Evolutionary conservation across 164 flowering plant species (phyloP), one percentile per base, ranked within the genome.

Genomic region (Euptelea pleiosperma): DNA sequence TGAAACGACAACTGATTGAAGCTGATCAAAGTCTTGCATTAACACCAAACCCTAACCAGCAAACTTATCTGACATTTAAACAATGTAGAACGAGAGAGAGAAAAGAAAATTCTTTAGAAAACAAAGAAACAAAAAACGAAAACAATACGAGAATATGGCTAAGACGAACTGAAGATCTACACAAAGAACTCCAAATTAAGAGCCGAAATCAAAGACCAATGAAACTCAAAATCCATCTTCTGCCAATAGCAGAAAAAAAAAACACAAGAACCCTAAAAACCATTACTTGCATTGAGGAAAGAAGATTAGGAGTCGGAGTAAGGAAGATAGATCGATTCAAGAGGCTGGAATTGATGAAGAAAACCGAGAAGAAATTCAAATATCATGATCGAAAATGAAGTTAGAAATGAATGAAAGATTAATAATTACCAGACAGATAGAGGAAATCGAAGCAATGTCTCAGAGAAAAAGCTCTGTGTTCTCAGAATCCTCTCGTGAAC

Each of bases 1-100:
- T 37, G 1, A 25, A 30, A 50, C 28, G 36, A 11, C 5, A 40
- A 54, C 44, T 36, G 43, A 39, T 54, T 22, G 5, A 10, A 37
- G 45, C 31, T n/a, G 5, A 21, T 4, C n/a, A 33, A 34, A 33
- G n/a, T 11, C 21, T 3, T 19, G n/a, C 7, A 26, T 4, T 10
- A 34, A 24, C 30, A 22, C 22, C 39, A 34, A 52, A 52, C 41
- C 56, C 56, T 51, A 35, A 33, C 14, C 25, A 52, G 3, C 2
- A 35, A 35, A 34, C 56, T 22, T 25, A 21, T 3, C 55, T 33
- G 7, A 52, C 31, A 46, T 11, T 15, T 25, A 24, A 21, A 15
- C 5, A 50, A n/a, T 50, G 24, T n/a, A 50, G 18, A n/a, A n/a
- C n/a, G n/a, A n/a, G n/a, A n/a, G n/a, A n/a, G n/a, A n/a, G n/a